These are phyloP conservation scores for Corylus americana DNA, from an alignment of 306 rosid species.

Conservation along the genomic window DNA sequence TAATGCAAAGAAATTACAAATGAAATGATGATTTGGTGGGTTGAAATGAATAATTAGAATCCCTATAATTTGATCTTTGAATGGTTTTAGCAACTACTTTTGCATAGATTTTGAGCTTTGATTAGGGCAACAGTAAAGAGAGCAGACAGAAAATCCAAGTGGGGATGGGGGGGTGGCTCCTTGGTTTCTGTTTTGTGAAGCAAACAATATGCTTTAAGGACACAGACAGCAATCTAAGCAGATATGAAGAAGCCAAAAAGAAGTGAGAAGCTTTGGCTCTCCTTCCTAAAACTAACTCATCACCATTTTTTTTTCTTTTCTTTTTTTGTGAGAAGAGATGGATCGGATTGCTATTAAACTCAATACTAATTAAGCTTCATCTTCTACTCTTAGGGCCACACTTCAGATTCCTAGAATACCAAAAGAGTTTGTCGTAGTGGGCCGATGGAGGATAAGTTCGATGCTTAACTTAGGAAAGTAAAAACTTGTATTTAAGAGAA, in stretches of 20 bases:
- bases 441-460: too few species aligned
- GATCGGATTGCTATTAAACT: background rate
- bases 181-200: conserved; percentile 38
- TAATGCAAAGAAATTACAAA: too few species aligned
- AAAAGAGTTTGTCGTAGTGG: too few species aligned
- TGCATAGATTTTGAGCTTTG: conserved; percentile 8
- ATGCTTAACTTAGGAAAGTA: too few species aligned
- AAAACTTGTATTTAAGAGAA: too few species aligned
- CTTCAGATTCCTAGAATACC: too few species aligned
- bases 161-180: conserved; percentile 29
- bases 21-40: too few species aligned
- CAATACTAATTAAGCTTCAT: too few species aligned
- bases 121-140: background rate
- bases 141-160: conserved; percentile 42
- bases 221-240: conserved; percentile 4
- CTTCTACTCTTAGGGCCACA: too few species aligned
- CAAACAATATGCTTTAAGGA: conserved; percentile 30
- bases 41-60: too few species aligned
- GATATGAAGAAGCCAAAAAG: conserved; percentile 10
- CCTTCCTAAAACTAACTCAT: conserved; percentile 4
- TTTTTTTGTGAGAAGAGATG: background rate
- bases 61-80: background rate
- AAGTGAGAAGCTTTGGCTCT: conserved; percentile 23
- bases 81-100: background rate
- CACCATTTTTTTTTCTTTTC: background rate